Base-by-base conservation (phyloP, 75 land plant species). In the Ceratopteris richardii region DNA sequence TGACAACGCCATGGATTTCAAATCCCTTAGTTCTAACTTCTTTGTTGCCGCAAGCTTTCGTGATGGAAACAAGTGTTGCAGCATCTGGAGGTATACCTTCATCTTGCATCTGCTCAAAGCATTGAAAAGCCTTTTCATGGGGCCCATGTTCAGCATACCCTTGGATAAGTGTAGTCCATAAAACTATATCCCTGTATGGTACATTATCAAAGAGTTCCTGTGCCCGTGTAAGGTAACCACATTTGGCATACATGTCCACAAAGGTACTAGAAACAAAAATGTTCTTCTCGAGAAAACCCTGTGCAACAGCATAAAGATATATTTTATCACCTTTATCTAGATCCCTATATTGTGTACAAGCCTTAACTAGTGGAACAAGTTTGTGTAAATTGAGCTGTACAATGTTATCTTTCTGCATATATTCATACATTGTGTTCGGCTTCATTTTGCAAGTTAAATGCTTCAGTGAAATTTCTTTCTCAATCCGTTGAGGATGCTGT, bases 1-100 rank as follows among this genome's bases (percentile, higher is more conserved):
- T 47, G 13, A 81, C 44, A 5, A 36, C 70, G 43, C 67, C 78
- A 75, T 84, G 87, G 0, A 80, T n/a, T 0, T 65, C 21, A 50
- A 56, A 29, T 52, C 87, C 87, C 22, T 11, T 21, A 29, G 16
- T 48, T 48, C 5, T 29, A 14, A 14, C 12, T 16, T 66, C 55
- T 31, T 13, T 2, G 19, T 56, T 50, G 57, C 51, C 44, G 41
- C 46, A 57, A 2, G 55, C 61, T 10, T 39, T 27, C 22, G 58
- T 33, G 36, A 71, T 54, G 44, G 56, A 46, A 31, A 51, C 24
- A 46, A 63, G 16, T 17, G 66, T 58, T 17, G 50, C 56, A 25
- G 25, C 44, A 51, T 63, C 66, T 11, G 74, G 67, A 31, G 20
- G 23, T 23, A 71, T 26, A 51, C 28, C 29, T 28, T 22, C 18